Conservation (phyloP, 495 filamentous ascomycete species). For the Neurospora terricola region DNA sequence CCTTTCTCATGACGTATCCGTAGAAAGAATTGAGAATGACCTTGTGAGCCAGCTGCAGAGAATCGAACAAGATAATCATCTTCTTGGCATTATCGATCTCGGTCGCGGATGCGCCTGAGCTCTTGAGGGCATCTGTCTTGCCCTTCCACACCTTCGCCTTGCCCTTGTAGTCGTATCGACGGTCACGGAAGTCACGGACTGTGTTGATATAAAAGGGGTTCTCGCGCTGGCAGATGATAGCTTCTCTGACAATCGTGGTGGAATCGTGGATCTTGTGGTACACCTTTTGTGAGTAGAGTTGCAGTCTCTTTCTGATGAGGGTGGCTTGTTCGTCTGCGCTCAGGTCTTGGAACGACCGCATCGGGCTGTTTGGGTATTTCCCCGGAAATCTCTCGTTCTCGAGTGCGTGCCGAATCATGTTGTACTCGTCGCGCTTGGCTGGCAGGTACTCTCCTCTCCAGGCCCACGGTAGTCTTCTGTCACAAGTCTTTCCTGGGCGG, state of each 20-base stretch:
- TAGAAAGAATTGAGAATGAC: conserved; percentile 99
- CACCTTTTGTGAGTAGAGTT: conserved; percentile 94
- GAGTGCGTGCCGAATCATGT: conserved; percentile 93
- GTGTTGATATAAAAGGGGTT: conserved; percentile 99
- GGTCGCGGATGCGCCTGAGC: conserved; percentile 58
- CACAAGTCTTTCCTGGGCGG: conserved; percentile 91
- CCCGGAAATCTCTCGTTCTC: conserved; percentile 87
- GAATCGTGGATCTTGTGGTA: conserved; percentile 99
- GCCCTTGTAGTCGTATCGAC: conserved; percentile 95
- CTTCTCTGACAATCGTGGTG: conserved; percentile 85
- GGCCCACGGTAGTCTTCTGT: conserved; percentile 89
- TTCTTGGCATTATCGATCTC: conserved; percentile 96
- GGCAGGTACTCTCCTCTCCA: conserved; percentile 98
- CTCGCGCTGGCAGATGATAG: conserved; percentile 96
- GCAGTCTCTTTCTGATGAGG: conserved; percentile 76
- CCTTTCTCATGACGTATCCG: conserved; percentile 98
- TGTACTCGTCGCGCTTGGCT: conserved; percentile 94
- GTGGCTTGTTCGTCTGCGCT: conserved; percentile 71
- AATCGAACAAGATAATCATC: conserved; percentile 96
- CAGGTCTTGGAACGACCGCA: conserved; percentile 72
- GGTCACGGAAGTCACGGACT: conserved; percentile 88
- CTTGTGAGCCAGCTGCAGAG: conserved; percentile 92
- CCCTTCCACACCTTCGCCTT: conserved; percentile 98
- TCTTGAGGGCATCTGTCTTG: conserved; percentile 79
- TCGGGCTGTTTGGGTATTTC: conserved; percentile 55